A percentile compares a stretch with the other conserved stretches of the same genome.
These are phyloP conservation scores for Flammula alnicola DNA, from an alignment of 1,284 basidiomycete species.

Conservation along the genomic window DNA sequence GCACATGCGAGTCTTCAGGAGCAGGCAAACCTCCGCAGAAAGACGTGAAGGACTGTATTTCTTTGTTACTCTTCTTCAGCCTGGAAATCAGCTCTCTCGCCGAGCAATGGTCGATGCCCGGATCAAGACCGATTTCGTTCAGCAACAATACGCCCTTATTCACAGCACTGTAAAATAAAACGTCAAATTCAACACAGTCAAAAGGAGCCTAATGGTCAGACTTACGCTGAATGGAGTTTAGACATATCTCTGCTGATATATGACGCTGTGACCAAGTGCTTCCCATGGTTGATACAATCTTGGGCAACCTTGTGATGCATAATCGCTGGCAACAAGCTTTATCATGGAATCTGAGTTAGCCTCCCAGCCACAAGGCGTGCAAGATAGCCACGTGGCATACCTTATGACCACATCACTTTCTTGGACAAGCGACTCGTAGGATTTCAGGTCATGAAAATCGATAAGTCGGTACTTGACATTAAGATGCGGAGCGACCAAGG, in stretches of 20 bases:
- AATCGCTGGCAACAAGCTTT: slow-evolving; percentile 78
- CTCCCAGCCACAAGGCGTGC: neutral
- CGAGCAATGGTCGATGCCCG: slow-evolving; percentile 95
- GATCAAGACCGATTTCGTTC: slow-evolving; percentile 94
- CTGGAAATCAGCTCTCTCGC: slow-evolving; percentile 78
- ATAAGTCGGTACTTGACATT: slow-evolving; percentile 66
- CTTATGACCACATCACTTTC: slow-evolving; percentile 51
- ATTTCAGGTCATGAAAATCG: slow-evolving; percentile 62
- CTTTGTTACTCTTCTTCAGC: slow-evolving; percentile 62
- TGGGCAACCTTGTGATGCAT: slow-evolving; percentile 82
- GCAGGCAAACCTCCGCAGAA: slow-evolving; percentile 95
- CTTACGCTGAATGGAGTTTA: slow-evolving; percentile 66
- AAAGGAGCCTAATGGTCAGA: slow-evolving; percentile 12
- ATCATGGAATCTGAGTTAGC: neutral
- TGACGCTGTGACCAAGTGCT: slow-evolving; percentile 90
- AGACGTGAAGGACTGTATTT: slow-evolving; percentile 81
- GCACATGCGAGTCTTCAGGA: slow-evolving; percentile 63
- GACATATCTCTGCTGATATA: slow-evolving; percentile 89
- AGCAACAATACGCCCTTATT: slow-evolving; percentile 76
- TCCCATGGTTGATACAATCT: slow-evolving; percentile 73
- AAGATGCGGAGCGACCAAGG: slow-evolving; percentile 53
- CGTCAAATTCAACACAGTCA: neutral
- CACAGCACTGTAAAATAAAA: slow-evolving; percentile 55
- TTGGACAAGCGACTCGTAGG: slow-evolving; percentile 58
- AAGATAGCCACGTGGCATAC: slow-evolving; percentile 27